Evolutionary conservation across 2,329 filamentous ascomycete species (phyloP).

Genomic region (Epichloe hybrida): DNA sequence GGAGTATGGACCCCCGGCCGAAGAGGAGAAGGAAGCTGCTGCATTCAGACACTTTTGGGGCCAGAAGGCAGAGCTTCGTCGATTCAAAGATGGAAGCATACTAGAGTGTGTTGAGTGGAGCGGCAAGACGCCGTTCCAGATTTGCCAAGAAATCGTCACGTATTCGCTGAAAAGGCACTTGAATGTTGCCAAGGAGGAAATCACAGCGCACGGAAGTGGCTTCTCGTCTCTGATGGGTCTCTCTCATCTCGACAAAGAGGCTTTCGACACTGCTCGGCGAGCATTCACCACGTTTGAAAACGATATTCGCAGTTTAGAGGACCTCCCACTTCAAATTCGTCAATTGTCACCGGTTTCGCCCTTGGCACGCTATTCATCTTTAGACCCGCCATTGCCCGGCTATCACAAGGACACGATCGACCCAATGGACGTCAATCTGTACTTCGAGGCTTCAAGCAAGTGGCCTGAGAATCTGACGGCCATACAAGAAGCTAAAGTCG

Average conservation of each 20-base stretch:
- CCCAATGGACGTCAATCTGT: conserved; percentile 68
- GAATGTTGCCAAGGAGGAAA: conserved; percentile 38
- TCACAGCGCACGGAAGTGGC: conserved; percentile 36
- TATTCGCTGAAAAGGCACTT: conserved; percentile 62
- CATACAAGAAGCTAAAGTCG: conserved; percentile 87
- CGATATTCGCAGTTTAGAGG: conserved; percentile 63
- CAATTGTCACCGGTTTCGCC: conserved; percentile 63
- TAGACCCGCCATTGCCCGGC: conserved; percentile 28
- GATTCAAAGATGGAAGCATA: conserved; percentile 92
- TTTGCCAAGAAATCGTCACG: conserved; percentile 67
- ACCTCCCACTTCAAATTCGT: conserved; percentile 75
- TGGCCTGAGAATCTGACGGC: conserved; percentile 89
- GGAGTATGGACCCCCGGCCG: conserved; percentile 77
- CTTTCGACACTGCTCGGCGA: conserved; percentile 56
- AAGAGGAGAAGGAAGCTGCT: conserved; percentile 70
- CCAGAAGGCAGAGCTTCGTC: conserved; percentile 77
- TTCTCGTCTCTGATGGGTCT: conserved; percentile 35
- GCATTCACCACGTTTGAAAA: conserved; percentile 62
- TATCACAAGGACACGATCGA: conserved; percentile 29
- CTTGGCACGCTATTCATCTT: conserved; percentile 60
- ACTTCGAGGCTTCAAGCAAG: conserved; percentile 83
- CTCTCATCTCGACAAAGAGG: conserved; percentile 33
- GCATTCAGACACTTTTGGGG: conserved; percentile 90
- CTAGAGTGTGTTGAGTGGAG: conserved; percentile 84
- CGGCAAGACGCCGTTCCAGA: conserved; percentile 45